Evolutionary conservation across 495 filamentous ascomycete genomes (phyloP), one percentile per base, ranked within the genome.

Genomic region (Hypoxylon fragiforme): DNA sequence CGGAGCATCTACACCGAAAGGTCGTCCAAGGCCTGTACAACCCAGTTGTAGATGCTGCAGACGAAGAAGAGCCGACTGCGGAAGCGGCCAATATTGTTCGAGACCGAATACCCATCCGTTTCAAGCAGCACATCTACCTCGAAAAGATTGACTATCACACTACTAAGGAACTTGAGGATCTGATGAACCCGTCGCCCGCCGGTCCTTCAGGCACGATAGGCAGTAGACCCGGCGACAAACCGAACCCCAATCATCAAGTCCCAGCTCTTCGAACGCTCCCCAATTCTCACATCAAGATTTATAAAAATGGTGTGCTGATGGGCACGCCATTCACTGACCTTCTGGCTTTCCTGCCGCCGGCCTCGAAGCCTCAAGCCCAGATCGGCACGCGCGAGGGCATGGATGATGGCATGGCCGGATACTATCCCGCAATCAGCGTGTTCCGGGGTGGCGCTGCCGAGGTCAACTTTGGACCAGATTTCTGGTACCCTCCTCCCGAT

Each of bases 361-460:
- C 92, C 1, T 92, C 87, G 22, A 87, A 86, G 36, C 89, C 90
- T 12, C 75, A 85, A n/a, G 71, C 72, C 0, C 86, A 90, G 39
- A 73, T 85, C 2, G 89, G 89, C 7, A 89, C 89, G 9, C 79
- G 95, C 15, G 88, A 91, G 42, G 83, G 81, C 3, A 83, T 94
- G 24, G 95, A 99, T 63, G 95, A 99, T 62, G 92, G 92, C 18
- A 87, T 89, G 76, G 77, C 96, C 2, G 95, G 95, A 0, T 99
- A 99, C 66, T 96, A 92, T 66, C 95, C 95, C 0, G 91, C 92
- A 15, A 83, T 97, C 13, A 91, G 89, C 54, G 90, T 92, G 26
- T 97, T 96, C 66, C 83, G 87, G 16, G 92, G 92, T 31, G 95
- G 92, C 20, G 88, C 92, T 2, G 92, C 88, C 21, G 87, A 96